Evolutionary conservation across 1,284 basidiomycete genomes (phyloP).

Genomic region (Papiliotrema laurentii): DNA sequence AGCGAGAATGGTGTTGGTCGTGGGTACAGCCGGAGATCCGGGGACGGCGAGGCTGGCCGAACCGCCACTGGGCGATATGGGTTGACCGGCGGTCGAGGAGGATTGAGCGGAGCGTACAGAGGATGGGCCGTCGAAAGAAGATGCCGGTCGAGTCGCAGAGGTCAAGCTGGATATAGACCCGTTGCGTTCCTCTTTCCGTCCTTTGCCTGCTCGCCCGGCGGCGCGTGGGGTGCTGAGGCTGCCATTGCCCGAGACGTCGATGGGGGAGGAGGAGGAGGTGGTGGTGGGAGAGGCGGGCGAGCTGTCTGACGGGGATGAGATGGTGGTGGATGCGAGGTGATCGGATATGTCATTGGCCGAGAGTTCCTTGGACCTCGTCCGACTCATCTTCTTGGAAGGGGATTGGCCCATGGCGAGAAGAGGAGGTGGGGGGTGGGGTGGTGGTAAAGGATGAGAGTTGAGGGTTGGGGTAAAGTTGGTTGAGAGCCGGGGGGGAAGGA

Average conservation of each 20-base stretch:
- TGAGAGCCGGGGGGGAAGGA: too few relatives aligned
- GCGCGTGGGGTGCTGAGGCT: conserved; percentile 5
- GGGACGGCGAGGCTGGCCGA: conserved; percentile 2
- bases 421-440: background rate
- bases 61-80: background rate
- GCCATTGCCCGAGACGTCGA: conserved; percentile 11
- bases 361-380: conserved; percentile 49
- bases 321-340: conserved; percentile 30
- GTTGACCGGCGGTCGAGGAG: background rate
- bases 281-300: background rate
- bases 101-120: conserved; percentile 12
- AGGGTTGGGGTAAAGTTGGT: too few relatives aligned
- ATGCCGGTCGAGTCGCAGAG: conserved; percentile 9
- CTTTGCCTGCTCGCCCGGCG: conserved; percentile 10
- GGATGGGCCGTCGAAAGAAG: conserved; percentile 7
- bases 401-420: conserved; percentile 43
- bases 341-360: conserved; percentile 43
- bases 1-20: conserved; percentile 14
- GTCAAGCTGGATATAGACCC: conserved; percentile 19
- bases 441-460: too few relatives aligned
- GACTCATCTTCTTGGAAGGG: conserved; percentile 49
- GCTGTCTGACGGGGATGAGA: conserved; percentile 8
- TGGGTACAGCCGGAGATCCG: conserved; percentile 11
- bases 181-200: conserved; percentile 8
- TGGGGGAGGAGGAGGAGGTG: conserved; percentile 10